Conservation (phyloP, 345 rosid species). For the Physaria fendleri region DNA sequence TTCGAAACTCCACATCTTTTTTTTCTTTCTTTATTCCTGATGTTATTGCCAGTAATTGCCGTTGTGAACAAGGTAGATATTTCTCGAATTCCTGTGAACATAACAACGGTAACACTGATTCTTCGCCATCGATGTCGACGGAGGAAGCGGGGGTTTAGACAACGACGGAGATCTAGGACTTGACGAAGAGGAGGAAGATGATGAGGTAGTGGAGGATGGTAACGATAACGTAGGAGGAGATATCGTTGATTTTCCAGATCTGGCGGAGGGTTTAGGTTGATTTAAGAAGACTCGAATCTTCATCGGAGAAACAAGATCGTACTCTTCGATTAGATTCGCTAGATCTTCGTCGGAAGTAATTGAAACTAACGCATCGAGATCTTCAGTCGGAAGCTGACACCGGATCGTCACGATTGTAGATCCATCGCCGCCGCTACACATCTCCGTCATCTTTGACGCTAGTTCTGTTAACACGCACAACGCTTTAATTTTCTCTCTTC, state of each 20-base stretch:
- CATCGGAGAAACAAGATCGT: slow-evolving; percentile 47
- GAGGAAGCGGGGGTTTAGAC: slow-evolving; percentile 34
- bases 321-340: slow-evolving; percentile 78
- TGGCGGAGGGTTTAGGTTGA: slow-evolving; percentile 25
- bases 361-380: slow-evolving; percentile 83
- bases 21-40: background rate
- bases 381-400: slow-evolving; percentile 87
- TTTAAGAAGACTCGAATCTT: slow-evolving; percentile 85
- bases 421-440: slow-evolving; percentile 66
- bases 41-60: slow-evolving; percentile 78
- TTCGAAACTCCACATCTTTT: slow-evolving; percentile 3
- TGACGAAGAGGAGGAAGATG: slow-evolving; percentile 36
- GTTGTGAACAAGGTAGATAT: slow-evolving; percentile 55
- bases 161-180: slow-evolving; percentile 36
- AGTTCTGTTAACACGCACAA: slow-evolving; percentile 54
- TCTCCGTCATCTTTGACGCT: slow-evolving; percentile 65
- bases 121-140: slow-evolving; percentile 31
- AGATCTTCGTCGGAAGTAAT: slow-evolving; percentile 90
- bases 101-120: slow-evolving; percentile 38
- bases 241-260: slow-evolving; percentile 24
- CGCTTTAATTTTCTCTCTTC: slow-evolving; percentile 1
- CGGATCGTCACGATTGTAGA: slow-evolving; percentile 44
- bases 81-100: slow-evolving; percentile 48
- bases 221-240: slow-evolving; percentile 7
- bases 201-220: background rate